Conservation (phyloP, 371 early-diverging fungal species). For the Encephalitozoon intestinalis region DNA sequence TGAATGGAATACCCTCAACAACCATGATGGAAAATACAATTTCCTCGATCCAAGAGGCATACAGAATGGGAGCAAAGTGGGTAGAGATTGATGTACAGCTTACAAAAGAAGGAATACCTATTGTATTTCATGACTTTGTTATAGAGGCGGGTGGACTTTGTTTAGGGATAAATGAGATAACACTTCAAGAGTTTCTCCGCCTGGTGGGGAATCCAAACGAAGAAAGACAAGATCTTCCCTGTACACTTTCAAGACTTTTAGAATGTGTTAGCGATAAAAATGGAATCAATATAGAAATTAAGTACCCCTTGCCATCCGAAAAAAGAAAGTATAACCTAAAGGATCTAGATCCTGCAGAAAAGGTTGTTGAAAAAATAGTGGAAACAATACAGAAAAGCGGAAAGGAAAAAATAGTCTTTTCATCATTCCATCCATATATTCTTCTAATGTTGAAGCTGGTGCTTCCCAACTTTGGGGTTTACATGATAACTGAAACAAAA, state of each 20-base stretch:
- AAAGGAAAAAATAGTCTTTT: slow-evolving; percentile 20
- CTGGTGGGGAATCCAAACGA: slow-evolving; percentile 25
- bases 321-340: background rate
- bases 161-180: background rate
- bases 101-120: slow-evolving; percentile 75
- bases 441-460: background rate
- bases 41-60: slow-evolving; percentile 75
- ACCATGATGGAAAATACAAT: slow-evolving; percentile 86
- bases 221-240: slow-evolving; percentile 58
- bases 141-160: slow-evolving; percentile 55
- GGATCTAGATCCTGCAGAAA: background rate
- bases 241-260: slow-evolving; percentile 63
- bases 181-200: slow-evolving; percentile 13
- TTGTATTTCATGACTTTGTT: slow-evolving; percentile 85
- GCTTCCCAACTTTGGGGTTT: background rate
- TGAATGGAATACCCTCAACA: slow-evolving; percentile 54
- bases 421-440: slow-evolving; percentile 25
- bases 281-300: slow-evolving; percentile 88
- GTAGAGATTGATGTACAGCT: slow-evolving; percentile 92
- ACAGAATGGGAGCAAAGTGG: slow-evolving; percentile 73
- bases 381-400: background rate
- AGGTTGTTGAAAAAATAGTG: background rate
- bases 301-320: slow-evolving; percentile 81
- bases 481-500: background rate
- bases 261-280: slow-evolving; percentile 62